A percentile compares a stretch with the other conserved stretches of the same genome.
Evolutionary conservation across 495 filamentous ascomycete species (phyloP).

Genomic region (Neurospora sp.): DNA sequence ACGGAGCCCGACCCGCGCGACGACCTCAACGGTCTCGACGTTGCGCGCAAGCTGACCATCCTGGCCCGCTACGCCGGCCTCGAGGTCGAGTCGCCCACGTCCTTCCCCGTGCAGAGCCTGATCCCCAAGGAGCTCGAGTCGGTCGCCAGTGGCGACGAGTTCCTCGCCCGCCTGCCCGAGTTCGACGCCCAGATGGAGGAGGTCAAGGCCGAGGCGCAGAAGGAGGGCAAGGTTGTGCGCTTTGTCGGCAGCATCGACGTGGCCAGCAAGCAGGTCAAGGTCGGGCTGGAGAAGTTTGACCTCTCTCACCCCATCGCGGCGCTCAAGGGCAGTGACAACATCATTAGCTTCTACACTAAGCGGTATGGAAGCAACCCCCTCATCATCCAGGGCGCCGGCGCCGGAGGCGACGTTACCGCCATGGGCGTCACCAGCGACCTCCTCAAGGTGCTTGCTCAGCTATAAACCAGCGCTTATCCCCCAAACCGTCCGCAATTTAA

Average conservation of each 20-base stretch:
- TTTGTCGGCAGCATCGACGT: constrained; percentile 93
- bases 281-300: constrained; percentile 81
- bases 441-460: constrained; percentile 62
- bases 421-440: constrained; percentile 91
- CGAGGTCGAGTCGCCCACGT: constrained; percentile 61
- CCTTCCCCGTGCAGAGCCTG: constrained; percentile 84
- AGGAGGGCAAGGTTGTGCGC: constrained; percentile 80
- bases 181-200: constrained; percentile 81
- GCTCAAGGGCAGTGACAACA: constrained; percentile 93
- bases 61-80: constrained; percentile 76
- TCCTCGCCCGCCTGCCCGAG: constrained; percentile 61
- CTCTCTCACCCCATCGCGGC: constrained; percentile 78
- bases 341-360: constrained; percentile 95
- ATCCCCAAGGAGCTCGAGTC: constrained; percentile 76
- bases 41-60: constrained; percentile 94
- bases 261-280: constrained; percentile 61
- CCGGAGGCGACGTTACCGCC: constrained; percentile 89
- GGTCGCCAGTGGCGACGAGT: constrained; percentile 65
- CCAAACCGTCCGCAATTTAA: neutral
- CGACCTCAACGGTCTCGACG: constrained; percentile 91
- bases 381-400: constrained; percentile 90
- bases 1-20: constrained; percentile 95
- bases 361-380: constrained; percentile 82
- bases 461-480: constrained; percentile 11
- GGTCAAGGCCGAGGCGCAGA: constrained; percentile 65